Evolutionary conservation across 2,329 filamentous ascomycete species (phyloP), one percentile per base, ranked within the genome.

Genomic region (Fusarium ambrosium): DNA sequence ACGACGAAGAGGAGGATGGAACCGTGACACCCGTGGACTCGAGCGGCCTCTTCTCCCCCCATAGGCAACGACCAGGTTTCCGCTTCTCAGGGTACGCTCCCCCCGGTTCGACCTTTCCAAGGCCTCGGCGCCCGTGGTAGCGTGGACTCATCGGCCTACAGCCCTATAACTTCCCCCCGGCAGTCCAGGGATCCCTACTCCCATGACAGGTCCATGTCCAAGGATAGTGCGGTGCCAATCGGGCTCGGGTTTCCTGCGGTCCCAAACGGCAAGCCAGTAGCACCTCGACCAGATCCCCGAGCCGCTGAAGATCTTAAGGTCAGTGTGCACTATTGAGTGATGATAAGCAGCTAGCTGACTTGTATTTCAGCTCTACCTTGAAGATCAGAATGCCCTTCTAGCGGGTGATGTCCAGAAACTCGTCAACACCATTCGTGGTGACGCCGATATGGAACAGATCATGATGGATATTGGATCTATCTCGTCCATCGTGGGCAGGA

Each of bases 351-450:
- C 16, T 34, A 10, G 37, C 73, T 72, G 51, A 76, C 56, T 16
- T 27, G n/a, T 16, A 16, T 13, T 43, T 62, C 72, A 93, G 90
- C 89, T 94, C 69, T 95, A 95, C 80, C 89, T 97, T 39, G 93
- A 97, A 80, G 93, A 95, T 79, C 94, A 97, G 81, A 95, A 93
- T 13, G 93, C 94, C 61, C 86, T 91, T 4, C 88, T 97, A 69
- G 92, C 97, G 29, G 91, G 94, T 75, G 93, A 91, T 53, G 95
- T 97, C 73, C 94, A 97, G 82, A 90, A 91, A n/a, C 89, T 97
- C 9, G 94, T 97, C 56, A 88, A 89, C 64, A 91, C 90, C 34
- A 92, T 95, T 71, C 92, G 93, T 64, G 87, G 88, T 61, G 90
- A 93, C 74, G 89, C 89, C 34, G 85, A 88, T 32, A 89, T 93